phyloP scores from a whole-genome alignment of 192 early-diverging fungal genomes.

The Coemansia guatemalensis region DNA sequence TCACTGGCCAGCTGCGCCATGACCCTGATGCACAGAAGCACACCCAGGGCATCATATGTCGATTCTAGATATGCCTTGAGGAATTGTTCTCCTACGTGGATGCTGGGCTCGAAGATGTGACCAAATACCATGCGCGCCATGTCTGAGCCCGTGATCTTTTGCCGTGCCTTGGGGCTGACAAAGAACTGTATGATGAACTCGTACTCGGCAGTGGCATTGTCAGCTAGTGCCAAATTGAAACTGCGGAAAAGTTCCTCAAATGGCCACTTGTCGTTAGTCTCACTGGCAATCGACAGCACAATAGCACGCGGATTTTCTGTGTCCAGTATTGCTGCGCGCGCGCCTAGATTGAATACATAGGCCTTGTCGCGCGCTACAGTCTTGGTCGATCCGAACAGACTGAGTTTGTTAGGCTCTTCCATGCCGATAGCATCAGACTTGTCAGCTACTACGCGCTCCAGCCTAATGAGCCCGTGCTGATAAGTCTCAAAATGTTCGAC shows the following conservation, averaged over 20 bases:
- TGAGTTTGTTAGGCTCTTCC: constrained; percentile 81
- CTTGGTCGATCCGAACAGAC: constrained; percentile 69
- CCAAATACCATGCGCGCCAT: constrained; percentile 69
- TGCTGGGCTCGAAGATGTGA: constrained; percentile 82
- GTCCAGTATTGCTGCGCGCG: constrained; percentile 75
- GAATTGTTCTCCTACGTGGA: constrained; percentile 50
- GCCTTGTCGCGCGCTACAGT: constrained; percentile 71
- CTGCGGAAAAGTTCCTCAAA: constrained; percentile 91
- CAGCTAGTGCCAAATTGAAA: constrained; percentile 85
- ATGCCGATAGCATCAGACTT: constrained; percentile 80
- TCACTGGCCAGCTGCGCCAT: constrained; percentile 79
- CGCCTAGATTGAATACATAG: constrained; percentile 83
- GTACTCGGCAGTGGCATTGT: constrained; percentile 95
- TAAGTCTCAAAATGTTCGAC: constrained; percentile 90
- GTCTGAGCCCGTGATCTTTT: constrained; percentile 60
- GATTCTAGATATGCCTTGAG: constrained; percentile 73
- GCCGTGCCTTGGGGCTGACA: constrained; percentile 60
- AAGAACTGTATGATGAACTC: constrained; percentile 93
- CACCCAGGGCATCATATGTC: constrained; percentile 84
- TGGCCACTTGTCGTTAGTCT: constrained; percentile 49
- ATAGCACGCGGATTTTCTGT: constrained; percentile 83
- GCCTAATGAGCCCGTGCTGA: constrained; percentile 66
- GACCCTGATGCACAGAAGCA: constrained; percentile 87
- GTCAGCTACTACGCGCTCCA: constrained; percentile 79
- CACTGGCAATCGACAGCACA: constrained; percentile 55